Conservation (phyloP, 176 grass and related monocot species). For the Elymus sibiricus region DNA sequence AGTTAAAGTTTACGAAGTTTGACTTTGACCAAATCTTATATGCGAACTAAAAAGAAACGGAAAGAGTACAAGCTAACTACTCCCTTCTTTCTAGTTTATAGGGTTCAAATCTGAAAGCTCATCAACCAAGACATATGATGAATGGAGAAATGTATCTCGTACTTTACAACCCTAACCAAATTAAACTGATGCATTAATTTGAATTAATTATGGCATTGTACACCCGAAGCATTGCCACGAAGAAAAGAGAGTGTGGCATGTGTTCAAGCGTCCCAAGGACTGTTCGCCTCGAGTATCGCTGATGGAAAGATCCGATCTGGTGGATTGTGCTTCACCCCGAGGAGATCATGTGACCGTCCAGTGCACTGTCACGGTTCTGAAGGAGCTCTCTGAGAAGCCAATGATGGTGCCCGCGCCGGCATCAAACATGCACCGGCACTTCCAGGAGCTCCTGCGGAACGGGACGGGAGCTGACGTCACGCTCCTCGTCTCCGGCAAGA, state of each 20-base stretch:
- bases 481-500: background rate
- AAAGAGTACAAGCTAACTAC: too few species aligned
- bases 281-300: accelerated
- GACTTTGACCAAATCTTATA: too few species aligned
- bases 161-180: too few species aligned
- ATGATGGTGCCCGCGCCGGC: background rate
- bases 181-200: too few species aligned
- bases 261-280: background rate
- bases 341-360: background rate
- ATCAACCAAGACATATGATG: too few species aligned
- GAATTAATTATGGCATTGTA: too few species aligned
- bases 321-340: accelerated
- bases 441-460: background rate
- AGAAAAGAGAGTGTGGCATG: background rate
- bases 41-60: too few species aligned
- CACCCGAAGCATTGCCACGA: background rate
- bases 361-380: background rate
- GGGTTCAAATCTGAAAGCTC: too few species aligned
- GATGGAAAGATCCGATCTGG: accelerated
- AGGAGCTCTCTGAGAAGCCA: background rate
- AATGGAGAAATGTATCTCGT: too few species aligned
- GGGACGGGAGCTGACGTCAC: background rate
- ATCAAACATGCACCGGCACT: background rate
- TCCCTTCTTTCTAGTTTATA: too few species aligned
- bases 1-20: too few species aligned